These are phyloP conservation scores for Collybiopsis confluens DNA, from an alignment of 768 basidiomycete genomes.

Conservation along the genomic window DNA sequence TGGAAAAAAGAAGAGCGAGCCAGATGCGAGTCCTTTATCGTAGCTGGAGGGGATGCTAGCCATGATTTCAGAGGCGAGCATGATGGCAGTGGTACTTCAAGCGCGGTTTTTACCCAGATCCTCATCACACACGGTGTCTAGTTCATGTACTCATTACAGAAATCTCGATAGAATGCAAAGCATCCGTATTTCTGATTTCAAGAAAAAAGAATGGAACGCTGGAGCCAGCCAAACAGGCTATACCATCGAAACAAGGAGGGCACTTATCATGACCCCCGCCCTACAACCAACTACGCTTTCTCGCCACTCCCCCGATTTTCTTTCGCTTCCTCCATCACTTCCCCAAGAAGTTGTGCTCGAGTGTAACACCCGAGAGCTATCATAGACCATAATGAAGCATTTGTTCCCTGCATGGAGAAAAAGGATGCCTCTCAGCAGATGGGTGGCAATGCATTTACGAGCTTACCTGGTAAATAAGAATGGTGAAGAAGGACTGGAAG, in stretches of 20 bases:
- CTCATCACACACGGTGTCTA: background rate
- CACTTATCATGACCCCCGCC: conserved; percentile 10
- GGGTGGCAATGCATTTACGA: background rate
- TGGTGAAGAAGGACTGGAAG: conserved; percentile 56
- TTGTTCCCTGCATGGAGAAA: conserved; percentile 62
- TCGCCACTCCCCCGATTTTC: conserved; percentile 56
- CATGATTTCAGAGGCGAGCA: conserved; percentile 50
- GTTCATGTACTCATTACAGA: conserved; percentile 2
- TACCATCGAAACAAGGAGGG: conserved; percentile 1
- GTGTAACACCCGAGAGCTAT: conserved; percentile 66
- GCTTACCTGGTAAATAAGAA: conserved; percentile 75
- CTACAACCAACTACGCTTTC: conserved; percentile 39
- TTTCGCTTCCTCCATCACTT: conserved; percentile 64
- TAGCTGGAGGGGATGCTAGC: conserved; percentile 48
- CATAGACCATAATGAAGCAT: conserved; percentile 76
- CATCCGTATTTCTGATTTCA: background rate
- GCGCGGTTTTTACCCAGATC: background rate
- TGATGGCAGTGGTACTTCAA: conserved; percentile 9
- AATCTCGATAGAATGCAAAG: background rate
- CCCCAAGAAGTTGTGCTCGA: conserved; percentile 62
- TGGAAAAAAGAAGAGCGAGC: conserved; percentile 76
- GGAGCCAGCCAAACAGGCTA: conserved; percentile 22
- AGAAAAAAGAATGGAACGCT: conserved; percentile 19
- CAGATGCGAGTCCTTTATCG: conserved; percentile 53
- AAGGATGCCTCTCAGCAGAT: conserved; percentile 1